These are phyloP conservation scores for Diaporthe citriasiana DNA, from an alignment of 2,329 filamentous ascomycete species.

Conservation along the genomic window DNA sequence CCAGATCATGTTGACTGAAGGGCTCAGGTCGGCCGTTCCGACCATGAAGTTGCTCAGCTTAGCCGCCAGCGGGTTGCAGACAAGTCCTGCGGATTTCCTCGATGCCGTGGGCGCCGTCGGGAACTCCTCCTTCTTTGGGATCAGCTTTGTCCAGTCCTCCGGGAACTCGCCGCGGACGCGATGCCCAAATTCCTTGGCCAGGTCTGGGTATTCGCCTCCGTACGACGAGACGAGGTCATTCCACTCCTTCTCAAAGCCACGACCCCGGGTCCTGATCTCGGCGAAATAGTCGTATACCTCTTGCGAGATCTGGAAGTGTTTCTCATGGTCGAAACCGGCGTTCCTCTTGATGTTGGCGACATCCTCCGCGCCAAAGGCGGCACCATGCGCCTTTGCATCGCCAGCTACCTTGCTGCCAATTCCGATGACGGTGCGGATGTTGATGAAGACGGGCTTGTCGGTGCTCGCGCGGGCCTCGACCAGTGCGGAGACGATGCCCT, in stretches of 20 bases:
- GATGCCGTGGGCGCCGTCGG: constrained; percentile 65
- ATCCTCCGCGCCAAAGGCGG: constrained; percentile 66
- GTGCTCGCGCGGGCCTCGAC: constrained; percentile 55
- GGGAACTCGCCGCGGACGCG: constrained; percentile 64
- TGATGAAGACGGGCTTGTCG: constrained; percentile 69
- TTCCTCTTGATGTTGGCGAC: constrained; percentile 67
- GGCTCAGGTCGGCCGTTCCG: constrained; percentile 62
- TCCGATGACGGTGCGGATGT: constrained; percentile 69
- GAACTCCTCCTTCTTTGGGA: constrained; percentile 61
- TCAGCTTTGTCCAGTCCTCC: constrained; percentile 63
- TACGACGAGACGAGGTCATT: constrained; percentile 51
- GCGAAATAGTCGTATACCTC: constrained; percentile 66
- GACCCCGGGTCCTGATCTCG: constrained; percentile 60
- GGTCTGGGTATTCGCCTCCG: constrained; percentile 45
- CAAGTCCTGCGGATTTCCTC: constrained; percentile 61
- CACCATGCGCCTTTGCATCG: constrained; percentile 69
- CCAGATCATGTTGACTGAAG: constrained; percentile 65
- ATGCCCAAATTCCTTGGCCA: constrained; percentile 58
- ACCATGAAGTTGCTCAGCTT: constrained; percentile 59
- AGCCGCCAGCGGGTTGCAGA: constrained; percentile 62
- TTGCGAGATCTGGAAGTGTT: constrained; percentile 61
- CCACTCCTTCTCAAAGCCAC: constrained; percentile 64
- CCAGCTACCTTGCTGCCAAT: constrained; percentile 62
- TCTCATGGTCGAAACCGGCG: constrained; percentile 63
- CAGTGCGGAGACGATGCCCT: constrained; percentile 61